These are phyloP conservation scores for Trametes punicea DNA, from an alignment of 768 basidiomycete species.

Conservation along the genomic window DNA sequence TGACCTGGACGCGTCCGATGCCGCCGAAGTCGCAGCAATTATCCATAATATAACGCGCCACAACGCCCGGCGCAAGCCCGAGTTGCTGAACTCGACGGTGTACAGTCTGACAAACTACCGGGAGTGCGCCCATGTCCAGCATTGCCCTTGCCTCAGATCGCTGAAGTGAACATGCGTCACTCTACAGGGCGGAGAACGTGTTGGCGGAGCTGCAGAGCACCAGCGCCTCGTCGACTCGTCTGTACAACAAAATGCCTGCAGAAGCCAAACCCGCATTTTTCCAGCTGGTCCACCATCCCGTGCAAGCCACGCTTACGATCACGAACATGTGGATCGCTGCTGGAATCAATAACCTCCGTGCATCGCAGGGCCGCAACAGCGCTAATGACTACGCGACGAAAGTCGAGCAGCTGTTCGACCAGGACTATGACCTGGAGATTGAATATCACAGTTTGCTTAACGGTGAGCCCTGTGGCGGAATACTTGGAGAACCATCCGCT, in stretches of 20 bases:
- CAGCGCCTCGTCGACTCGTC: slow-evolving; percentile 44
- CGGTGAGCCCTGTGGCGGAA: slow-evolving; percentile 35
- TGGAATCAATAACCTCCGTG: slow-evolving; percentile 57
- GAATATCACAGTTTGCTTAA: slow-evolving; percentile 58
- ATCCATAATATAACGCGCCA: slow-evolving; percentile 53
- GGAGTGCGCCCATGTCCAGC: slow-evolving; percentile 45
- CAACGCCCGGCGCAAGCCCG: slow-evolving; percentile 63
- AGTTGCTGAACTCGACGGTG: slow-evolving; percentile 58
- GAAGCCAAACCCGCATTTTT: slow-evolving; percentile 58
- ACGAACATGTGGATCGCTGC: slow-evolving; percentile 56
- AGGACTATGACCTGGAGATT: slow-evolving; percentile 58
- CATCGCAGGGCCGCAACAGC: slow-evolving; percentile 60
- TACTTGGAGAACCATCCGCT: neutral
- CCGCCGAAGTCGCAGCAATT: slow-evolving; percentile 46
- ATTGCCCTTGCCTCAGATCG: too few relatives aligned
- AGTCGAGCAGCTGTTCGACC: slow-evolving; percentile 54
- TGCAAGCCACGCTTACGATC: slow-evolving; percentile 55
- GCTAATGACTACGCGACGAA: slow-evolving; percentile 55
- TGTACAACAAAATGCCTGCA: slow-evolving; percentile 51
- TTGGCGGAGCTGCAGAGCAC: slow-evolving; percentile 49
- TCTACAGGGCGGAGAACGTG: slow-evolving; percentile 53
- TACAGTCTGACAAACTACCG: slow-evolving; percentile 65
- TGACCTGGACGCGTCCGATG: slow-evolving; percentile 39
- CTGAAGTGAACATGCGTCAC: neutral
- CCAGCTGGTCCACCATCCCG: slow-evolving; percentile 67